Percentiles rank a stretch among this genome's conserved stretches.
Conservation (phyloP, 2,329 filamentous ascomycete genomes). For the Colletotrichum siamense region DNA sequence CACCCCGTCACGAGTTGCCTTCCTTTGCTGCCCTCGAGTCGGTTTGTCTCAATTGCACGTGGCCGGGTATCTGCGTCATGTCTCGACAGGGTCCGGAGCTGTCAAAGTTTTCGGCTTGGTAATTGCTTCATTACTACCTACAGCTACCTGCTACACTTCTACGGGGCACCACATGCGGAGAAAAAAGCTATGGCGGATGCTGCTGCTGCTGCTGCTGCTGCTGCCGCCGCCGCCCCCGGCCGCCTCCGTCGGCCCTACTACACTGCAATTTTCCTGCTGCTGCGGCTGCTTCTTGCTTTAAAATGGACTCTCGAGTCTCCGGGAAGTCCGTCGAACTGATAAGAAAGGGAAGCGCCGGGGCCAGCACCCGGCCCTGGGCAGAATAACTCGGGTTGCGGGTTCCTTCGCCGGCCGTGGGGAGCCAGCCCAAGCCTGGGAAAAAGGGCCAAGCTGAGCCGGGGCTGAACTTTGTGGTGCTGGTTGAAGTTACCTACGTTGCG, state of each 20-base stretch:
- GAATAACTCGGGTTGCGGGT: not conserved
- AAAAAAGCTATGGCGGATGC: not conserved
- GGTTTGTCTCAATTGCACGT: not conserved
- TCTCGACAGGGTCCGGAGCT: slow-evolving; percentile 13
- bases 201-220: not conserved
- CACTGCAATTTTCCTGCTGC: not conserved
- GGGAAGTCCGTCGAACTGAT: not conserved
- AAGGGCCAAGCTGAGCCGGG: not conserved
- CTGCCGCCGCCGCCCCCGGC: too few relatives aligned
- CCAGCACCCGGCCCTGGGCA: not conserved
- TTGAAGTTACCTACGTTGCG: not conserved
- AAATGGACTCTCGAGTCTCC: not conserved
- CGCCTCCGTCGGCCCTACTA: not conserved
- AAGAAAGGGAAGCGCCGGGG: not conserved
- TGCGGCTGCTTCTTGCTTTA: not conserved
- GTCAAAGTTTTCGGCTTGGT: not conserved
- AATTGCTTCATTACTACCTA: not conserved
- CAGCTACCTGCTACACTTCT: not conserved
- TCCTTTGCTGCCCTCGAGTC: not conserved
- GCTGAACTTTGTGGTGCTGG: not conserved
- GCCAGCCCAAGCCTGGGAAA: not conserved
- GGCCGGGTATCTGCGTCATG: not conserved
- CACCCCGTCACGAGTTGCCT: not conserved
- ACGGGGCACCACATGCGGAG: not conserved
- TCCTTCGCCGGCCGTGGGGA: not conserved